Base-by-base conservation (phyloP, 768 basidiomycete species). In the Trametes meyenii region DNA sequence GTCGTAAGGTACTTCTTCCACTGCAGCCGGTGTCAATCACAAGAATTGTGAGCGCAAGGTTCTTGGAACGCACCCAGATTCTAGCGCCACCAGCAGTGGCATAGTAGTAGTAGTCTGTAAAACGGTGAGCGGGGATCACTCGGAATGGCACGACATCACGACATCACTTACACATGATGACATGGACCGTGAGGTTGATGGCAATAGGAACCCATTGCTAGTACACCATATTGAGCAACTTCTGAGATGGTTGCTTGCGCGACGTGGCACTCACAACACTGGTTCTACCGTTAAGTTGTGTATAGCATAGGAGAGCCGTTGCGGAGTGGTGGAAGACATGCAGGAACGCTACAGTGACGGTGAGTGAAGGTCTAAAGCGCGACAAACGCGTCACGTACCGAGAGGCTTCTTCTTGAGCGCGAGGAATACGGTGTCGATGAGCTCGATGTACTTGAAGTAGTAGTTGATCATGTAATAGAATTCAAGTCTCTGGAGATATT, bases 311-410 rank as follows among this genome's bases (percentile, higher is more conserved):
- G 63, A 98, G 76, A 61, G 96, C 96, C 60, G 97, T 98, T 17
- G 96, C 97, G 60, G 97, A 94, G 80, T 99, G 97, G 76, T 98
- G 97, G 82, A 97, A 98, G 65, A 99, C 96, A 76, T 98, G 97
- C 63, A 99, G 79, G 79, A 99, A 98, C 68, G 93, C 95, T 69
- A 55, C 33, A 64, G 19, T 46, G 33, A 52, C 7, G 23, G 16
- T 40, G 38, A 35, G 42, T 33, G 26, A 39, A 17, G 14, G 12
- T 14, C 3, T 1, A 14, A 24, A 33, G n/a, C 53, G 42, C 29
- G 46, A 35, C 38, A 59, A 13, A 40, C 50, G 39, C 38, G 43
- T 56, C 42, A 29, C 87, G 62, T 71, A 96, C 95, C 92, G 51
- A 99, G 82, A 16, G 94, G 94, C 77, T 98, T 98, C 84, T 98